These are phyloP conservation scores for Scheffersomyces titani DNA, from an alignment of 1,139 yeast genomes.

Conservation along the genomic window DNA sequence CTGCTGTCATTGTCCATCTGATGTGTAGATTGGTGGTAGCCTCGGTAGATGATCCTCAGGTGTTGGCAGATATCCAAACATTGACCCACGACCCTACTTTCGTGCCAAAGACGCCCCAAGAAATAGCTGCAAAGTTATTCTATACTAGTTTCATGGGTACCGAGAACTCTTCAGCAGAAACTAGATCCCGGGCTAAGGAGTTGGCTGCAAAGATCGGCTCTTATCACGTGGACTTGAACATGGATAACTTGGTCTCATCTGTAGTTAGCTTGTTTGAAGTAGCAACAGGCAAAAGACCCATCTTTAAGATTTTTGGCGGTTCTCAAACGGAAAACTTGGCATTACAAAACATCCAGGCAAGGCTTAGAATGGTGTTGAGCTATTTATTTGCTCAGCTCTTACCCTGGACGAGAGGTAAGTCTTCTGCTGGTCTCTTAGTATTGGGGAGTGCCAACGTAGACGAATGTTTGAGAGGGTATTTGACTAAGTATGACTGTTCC, in stretches of 20 bases:
- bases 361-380: constrained; percentile 91
- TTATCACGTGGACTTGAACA: constrained; percentile 86
- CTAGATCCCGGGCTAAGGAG: constrained; percentile 80
- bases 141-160: constrained; percentile 97
- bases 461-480: constrained; percentile 91
- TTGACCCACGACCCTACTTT: constrained; percentile 61
- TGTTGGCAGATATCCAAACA: constrained; percentile 68
- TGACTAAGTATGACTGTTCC: constrained; percentile 95
- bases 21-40: constrained; percentile 86
- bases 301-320: constrained; percentile 92
- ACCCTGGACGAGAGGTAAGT: constrained; percentile 81
- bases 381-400: constrained; percentile 90
- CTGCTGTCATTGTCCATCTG: constrained; percentile 89
- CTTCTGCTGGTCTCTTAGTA: constrained; percentile 71
- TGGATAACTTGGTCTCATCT: constrained; percentile 80
- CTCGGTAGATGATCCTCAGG: constrained; percentile 69
- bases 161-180: constrained; percentile 83
- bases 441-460: constrained; percentile 98
- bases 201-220: constrained; percentile 79
- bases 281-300: constrained; percentile 87
- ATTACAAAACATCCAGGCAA: constrained; percentile 92
- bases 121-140: constrained; percentile 72
- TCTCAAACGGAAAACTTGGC: constrained; percentile 89
- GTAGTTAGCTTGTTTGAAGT: constrained; percentile 77
- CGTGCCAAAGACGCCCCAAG: constrained; percentile 72